Evolutionary conservation across 768 basidiomycete species (phyloP), one percentile per base, ranked within the genome.

Genomic region (Gloeophyllum trabeum): DNA sequence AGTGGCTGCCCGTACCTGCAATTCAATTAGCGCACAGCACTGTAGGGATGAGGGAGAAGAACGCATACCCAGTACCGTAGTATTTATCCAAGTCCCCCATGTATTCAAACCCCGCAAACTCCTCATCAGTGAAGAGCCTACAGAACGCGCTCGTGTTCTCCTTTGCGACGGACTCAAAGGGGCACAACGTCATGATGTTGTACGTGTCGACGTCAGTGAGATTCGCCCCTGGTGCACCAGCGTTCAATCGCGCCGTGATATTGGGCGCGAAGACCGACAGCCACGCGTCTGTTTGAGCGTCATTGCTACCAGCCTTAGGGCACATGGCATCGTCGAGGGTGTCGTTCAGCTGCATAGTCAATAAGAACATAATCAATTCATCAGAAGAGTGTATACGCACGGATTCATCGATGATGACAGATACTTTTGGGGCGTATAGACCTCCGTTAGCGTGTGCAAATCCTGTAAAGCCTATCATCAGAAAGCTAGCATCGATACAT

Each of bases 21-120:
- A 37, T n/a, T n/a, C n/a, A n/a, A n/a, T n/a, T n/a, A 32, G 7
- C 3, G 20, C 6, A 38, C 4, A 30, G 14, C 32, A 46, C 38
- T 41, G 13, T 16, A 16, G n/a, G n/a, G n/a, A n/a, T 48, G 14
- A 43, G 19, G 4, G 37, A 21, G 13, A 39, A 22, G 18, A 52
- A 37, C 10, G 13, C 74, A 16, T 45, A 82, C 78, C 85, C 85
- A 10, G 79, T 85, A 22, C 67, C 66, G 56, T 91, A 89, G 55
- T 76, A 92, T 56, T 90, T 86, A 48, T 76, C 72, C 6, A 92
- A 56, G 53, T 91, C 89, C 3, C 70, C 69, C 35, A 63, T 67
- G 54, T 89, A 86, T 48, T 84, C 85, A 50, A 76, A 80, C 0
- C 66, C 69, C 22, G 59, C 60, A 55, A 81, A 90, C 40, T 89